Conservation (phyloP, 78 protist species). For the Dictyostelium capitatum region DNA sequence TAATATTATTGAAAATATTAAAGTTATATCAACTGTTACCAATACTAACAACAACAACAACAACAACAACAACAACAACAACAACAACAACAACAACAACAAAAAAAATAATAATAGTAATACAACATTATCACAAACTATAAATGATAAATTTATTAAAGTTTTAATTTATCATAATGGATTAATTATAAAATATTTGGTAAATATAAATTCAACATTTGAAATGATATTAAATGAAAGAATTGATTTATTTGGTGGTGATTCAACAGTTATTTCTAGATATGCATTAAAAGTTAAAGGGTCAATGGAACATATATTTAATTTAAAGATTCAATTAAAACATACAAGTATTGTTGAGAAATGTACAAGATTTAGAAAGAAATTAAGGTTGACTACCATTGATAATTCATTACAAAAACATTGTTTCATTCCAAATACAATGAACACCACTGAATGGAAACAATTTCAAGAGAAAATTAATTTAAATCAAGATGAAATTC, state of each 20-base stretch:
- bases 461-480: conserved; percentile 12
- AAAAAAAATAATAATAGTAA: neutral
- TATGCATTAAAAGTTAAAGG: conserved; percentile 47
- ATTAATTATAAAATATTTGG: conserved; percentile 38
- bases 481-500: neutral
- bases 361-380: conserved; percentile 46
- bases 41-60: neutral
- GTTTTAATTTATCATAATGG: conserved; percentile 59
- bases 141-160: neutral
- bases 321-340: conserved; percentile 1
- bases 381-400: conserved; percentile 10
- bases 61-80: neutral
- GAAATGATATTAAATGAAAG: conserved; percentile 29
- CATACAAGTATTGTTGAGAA: conserved; percentile 17
- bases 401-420: neutral
- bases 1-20: neutral
- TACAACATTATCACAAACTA: neutral
- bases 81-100: neutral
- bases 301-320: conserved; percentile 40
- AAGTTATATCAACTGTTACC: neutral
- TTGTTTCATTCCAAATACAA: conserved; percentile 27
- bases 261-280: neutral
- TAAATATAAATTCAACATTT: conserved; percentile 33
- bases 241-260: conserved; percentile 47
- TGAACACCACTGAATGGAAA: conserved; percentile 44